Percentiles rank a stretch among this genome's conserved stretches.
phyloP scores from a whole-genome alignment of 108 stramenopile genomes.

The Pseudonitzschia multiseries region DNA sequence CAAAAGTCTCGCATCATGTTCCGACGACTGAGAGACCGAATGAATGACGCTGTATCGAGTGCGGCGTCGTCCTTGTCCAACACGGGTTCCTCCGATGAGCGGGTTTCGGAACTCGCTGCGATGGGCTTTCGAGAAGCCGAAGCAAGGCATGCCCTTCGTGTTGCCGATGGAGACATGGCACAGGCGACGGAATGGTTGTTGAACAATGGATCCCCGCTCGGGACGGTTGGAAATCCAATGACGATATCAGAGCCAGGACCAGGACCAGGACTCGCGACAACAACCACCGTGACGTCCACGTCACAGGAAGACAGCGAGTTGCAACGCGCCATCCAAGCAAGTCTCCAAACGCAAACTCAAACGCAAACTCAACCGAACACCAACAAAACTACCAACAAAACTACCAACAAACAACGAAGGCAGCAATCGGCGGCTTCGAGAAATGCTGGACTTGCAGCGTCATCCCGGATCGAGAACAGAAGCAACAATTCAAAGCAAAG shows the following conservation, averaged over 20 bases:
- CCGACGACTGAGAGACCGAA: slow-evolving; percentile 47
- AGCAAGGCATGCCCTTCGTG: slow-evolving; percentile 58
- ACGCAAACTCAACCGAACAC: neutral
- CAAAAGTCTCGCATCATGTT: slow-evolving; percentile 36
- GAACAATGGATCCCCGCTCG: slow-evolving; percentile 14
- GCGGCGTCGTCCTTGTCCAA: slow-evolving; percentile 30
- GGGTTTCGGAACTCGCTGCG: slow-evolving; percentile 35
- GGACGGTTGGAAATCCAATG: neutral
- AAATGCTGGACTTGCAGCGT: slow-evolving; percentile 14
- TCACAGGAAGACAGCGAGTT: slow-evolving; percentile 37
- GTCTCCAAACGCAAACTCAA: slow-evolving; percentile 28
- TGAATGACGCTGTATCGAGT: slow-evolving; percentile 36
- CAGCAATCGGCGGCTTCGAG: slow-evolving; percentile 8
- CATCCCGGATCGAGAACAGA: slow-evolving; percentile 2
- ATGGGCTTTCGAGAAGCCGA: slow-evolving; percentile 74
- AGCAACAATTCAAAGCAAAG: neutral
- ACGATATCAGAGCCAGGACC: neutral
- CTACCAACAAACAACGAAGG: slow-evolving; percentile 5
- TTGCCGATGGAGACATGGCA: slow-evolving; percentile 62
- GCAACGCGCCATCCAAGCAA: slow-evolving; percentile 38
- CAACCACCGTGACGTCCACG: slow-evolving; percentile 32
- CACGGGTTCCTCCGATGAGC: neutral
- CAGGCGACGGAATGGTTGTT: slow-evolving; percentile 68
- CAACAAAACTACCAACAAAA: slow-evolving; percentile 1
- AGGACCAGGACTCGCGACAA: no score